phyloP scores from a whole-genome alignment of 2,329 filamentous ascomycete genomes.

The Exserohilum rostratum region DNA sequence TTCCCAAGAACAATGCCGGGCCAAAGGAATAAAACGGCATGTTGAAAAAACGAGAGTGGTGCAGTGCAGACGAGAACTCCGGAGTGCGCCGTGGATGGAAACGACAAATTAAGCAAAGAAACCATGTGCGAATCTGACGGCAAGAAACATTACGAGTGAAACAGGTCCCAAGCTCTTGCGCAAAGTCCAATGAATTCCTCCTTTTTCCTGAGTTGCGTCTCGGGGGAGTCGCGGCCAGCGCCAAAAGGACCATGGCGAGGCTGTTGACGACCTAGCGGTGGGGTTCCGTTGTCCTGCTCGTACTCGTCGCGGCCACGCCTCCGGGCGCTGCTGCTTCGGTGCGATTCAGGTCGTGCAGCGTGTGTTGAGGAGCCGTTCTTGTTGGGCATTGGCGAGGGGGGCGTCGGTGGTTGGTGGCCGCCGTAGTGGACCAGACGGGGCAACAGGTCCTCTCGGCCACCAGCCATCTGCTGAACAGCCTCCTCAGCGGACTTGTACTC shows the following conservation, averaged over 20 bases:
- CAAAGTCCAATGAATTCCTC: constrained; percentile 90
- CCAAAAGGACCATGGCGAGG: constrained; percentile 69
- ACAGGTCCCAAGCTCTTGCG: constrained; percentile 91
- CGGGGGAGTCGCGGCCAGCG: constrained; percentile 80
- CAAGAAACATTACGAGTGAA: constrained; percentile 72
- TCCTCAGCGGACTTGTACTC: constrained; percentile 97
- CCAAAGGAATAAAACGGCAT: constrained; percentile 17
- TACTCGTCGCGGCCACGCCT: constrained; percentile 87
- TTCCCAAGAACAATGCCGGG: constrained; percentile 11
- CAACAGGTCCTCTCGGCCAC: constrained; percentile 88
- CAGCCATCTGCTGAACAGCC: constrained; percentile 85
- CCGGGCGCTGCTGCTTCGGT: constrained; percentile 66
- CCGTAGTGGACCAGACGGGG: constrained; percentile 96
- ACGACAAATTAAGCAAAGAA: constrained; percentile 12
- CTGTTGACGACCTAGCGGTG: constrained; percentile 73
- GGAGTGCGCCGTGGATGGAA: constrained; percentile 24
- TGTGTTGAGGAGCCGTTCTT: constrained; percentile 43
- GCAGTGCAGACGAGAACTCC: constrained; percentile 29
- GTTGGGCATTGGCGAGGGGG: constrained; percentile 74
- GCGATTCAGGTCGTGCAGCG: constrained; percentile 38
- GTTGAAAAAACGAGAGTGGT: constrained; percentile 29
- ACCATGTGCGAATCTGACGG: constrained; percentile 2
- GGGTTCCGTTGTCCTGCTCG: constrained; percentile 83
- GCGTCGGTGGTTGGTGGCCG: constrained; percentile 89
- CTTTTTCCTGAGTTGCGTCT: constrained; percentile 83